Conservation (phyloP, 2,329 filamentous ascomycete genomes). For the Monosporascus cannonballus region DNA sequence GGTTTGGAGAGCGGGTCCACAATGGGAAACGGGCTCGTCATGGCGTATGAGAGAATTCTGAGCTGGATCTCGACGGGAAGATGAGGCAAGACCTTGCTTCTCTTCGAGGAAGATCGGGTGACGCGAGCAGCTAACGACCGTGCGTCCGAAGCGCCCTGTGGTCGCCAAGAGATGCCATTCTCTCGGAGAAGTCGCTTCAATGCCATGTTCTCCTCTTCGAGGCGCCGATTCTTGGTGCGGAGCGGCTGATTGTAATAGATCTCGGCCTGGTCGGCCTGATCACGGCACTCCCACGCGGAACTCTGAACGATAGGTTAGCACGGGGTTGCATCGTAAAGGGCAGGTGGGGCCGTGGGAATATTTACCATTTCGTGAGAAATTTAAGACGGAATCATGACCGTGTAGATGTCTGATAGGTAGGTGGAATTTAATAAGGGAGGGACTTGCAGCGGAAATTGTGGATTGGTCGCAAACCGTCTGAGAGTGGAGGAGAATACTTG, state of each 20-base stretch:
- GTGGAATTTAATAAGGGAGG: no score
- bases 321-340: background rate
- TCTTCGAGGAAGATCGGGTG: conserved; percentile 19
- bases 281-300: conserved; percentile 44
- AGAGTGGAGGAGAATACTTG: no score
- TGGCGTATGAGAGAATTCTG: conserved; percentile 43
- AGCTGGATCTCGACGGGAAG: conserved; percentile 49
- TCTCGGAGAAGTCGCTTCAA: conserved; percentile 47
- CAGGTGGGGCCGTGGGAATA: background rate
- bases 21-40: conserved; percentile 44
- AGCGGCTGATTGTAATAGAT: conserved; percentile 41
- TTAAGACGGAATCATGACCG: no score
- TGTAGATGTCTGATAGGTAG: no score
- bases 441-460: no score
- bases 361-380: no score
- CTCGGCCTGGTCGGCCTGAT: conserved; percentile 45
- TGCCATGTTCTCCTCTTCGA: conserved; percentile 42
- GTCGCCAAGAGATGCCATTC: conserved; percentile 46
- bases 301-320: conserved; percentile 14
- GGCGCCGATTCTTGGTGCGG: conserved; percentile 38
- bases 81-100: conserved; percentile 29
- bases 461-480: no score
- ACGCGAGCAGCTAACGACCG: conserved; percentile 9
- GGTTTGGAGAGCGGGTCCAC: conserved; percentile 46
- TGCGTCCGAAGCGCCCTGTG: conserved; percentile 14